Evolutionary conservation across 108 stramenopile genomes (phyloP), one percentile per base, ranked within the genome.

Genomic region (Mediolabrus comicus): DNA sequence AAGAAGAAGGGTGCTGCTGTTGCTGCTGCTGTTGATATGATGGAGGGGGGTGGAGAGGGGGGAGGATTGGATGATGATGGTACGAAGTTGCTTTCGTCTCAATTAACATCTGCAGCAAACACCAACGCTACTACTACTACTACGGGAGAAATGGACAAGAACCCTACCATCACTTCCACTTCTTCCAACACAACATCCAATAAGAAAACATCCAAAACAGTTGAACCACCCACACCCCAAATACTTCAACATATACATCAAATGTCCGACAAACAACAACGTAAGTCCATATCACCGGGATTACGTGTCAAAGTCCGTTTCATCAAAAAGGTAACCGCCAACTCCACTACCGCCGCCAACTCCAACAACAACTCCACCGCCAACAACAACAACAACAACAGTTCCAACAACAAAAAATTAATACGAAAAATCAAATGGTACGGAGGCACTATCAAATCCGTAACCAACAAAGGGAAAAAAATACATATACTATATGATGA

Each of bases 401-500:
- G 7, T 33, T 6, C 75, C 51, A 53, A 74, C 12, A 75, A 84
- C 3, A 87, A 83, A 17, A 82, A 82, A 32, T 57, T 54, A 6
- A 58, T 71, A 12, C 67, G 68, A n/a, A 89, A 86, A 28, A 62
- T 81, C 16, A 87, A 80, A 65, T 95, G 87, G 87, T 95, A 87
- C 46, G 94, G 91, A 0, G 94, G 94, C 11, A 59, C 80, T 53
- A 80, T 95, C 17, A 65, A 74, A 6, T 60, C 61, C 14, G 72
- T 81, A 7, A 71, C 74, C 1, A 80, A 72, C 22, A 74, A 76
- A 11, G 85, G 91, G 3, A 54, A 76, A 28, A 86, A 83, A 59
- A 83, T 95, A 14, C 58, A 75, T 39, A 92, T 95, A 53, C 84
- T 86, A 53, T 95, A 95, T 65, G 93, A 95, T 64, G 93, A 95